Evolutionary conservation across 2,329 filamentous ascomycete genomes (phyloP).

Genomic region (Ilyonectria destructans): DNA sequence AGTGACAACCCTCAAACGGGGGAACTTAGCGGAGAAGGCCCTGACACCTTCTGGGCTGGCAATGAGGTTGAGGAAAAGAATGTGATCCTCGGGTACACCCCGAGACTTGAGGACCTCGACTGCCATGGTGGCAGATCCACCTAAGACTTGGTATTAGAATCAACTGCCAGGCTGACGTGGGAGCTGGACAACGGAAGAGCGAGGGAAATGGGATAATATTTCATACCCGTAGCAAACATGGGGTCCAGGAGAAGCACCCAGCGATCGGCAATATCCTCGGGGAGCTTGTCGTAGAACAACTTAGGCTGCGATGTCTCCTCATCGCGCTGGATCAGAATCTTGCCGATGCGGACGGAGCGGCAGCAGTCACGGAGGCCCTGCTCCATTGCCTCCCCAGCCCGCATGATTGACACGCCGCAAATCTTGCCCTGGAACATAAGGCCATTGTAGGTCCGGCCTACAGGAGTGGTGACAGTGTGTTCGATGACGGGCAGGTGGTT

Average conservation of each 20-base stretch:
- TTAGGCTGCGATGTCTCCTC: conserved; percentile 95
- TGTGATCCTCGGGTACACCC: conserved; percentile 94
- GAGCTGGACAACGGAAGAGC: background rate
- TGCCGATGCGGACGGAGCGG: conserved; percentile 96
- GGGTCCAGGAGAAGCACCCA: conserved; percentile 97
- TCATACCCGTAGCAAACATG: conserved; percentile 96
- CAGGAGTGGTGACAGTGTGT: conserved; percentile 91
- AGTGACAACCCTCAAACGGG: conserved; percentile 91
- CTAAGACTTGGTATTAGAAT: conserved; percentile 60
- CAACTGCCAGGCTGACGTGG: background rate
- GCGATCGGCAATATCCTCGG: conserved; percentile 90
- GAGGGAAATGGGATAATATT: background rate
- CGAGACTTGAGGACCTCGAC: conserved; percentile 92
- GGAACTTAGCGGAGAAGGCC: conserved; percentile 91
- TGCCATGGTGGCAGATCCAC: conserved; percentile 96
- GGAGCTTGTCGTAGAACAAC: conserved; percentile 98
- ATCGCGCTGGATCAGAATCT: conserved; percentile 97
- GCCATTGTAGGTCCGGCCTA: conserved; percentile 89
- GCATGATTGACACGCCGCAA: conserved; percentile 98
- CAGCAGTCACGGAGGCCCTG: conserved; percentile 97
- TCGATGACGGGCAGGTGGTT: conserved; percentile 96
- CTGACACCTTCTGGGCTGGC: conserved; percentile 95
- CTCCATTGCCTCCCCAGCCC: conserved; percentile 98
- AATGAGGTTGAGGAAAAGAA: conserved; percentile 96
- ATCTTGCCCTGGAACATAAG: conserved; percentile 98